Base-by-base conservation (phyloP, 1,284 basidiomycete genomes). In the Pseudomicrostroma phylloplanum region DNA sequence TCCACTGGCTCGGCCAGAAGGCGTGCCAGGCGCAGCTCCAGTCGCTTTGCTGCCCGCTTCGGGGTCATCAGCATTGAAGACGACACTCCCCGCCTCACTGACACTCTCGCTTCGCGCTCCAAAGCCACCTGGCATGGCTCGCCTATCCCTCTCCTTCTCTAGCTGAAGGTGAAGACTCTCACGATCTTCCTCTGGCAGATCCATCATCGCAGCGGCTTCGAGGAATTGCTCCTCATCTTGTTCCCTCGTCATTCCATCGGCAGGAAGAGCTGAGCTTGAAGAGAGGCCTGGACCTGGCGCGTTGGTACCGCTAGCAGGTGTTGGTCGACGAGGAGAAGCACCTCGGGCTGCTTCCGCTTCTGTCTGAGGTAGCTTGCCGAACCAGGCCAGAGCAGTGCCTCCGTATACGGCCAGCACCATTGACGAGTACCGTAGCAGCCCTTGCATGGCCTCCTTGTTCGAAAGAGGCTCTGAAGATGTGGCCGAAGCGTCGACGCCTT, bases 391-490 rank as follows among this genome's bases (percentile, higher is more conserved):
- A 0, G 71, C 72, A 36, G 71, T 57, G 6, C 73, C 73, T 3
- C 73, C 73, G 46, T 76, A 76, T 6, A 73, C 69, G 42, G 70
- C 73, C 3, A 76, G 61, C 12, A 76, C 72, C 43, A 76, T 65
- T 55, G 68, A 68, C 0, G 72, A 71, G 59, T 76, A 73, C 19
- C 69, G 63, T 36, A 67, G 67, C 41, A 75, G 55, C 17, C 69
- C 67, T 19, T 64, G 66, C 9, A 75, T 56, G 1, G 72, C 72
- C 53, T 73, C 67, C 1, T 60, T 61, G 46, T 69, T 64, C 1
- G 67, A 65, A 7, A 74, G 63, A 0, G 70, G 65, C 19, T 56
- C 36, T 19, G 62, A 54, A 7, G 62, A 58, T 1, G 62, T 65
- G 46, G 63, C 59, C 57, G 26, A 11, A 55, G 60, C 12, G 59